A percentile compares a stretch with the other conserved stretches of the same genome.
These are phyloP conservation scores for Epichloe aotearoae DNA, from an alignment of 2,329 filamentous ascomycete species.

Conservation along the genomic window DNA sequence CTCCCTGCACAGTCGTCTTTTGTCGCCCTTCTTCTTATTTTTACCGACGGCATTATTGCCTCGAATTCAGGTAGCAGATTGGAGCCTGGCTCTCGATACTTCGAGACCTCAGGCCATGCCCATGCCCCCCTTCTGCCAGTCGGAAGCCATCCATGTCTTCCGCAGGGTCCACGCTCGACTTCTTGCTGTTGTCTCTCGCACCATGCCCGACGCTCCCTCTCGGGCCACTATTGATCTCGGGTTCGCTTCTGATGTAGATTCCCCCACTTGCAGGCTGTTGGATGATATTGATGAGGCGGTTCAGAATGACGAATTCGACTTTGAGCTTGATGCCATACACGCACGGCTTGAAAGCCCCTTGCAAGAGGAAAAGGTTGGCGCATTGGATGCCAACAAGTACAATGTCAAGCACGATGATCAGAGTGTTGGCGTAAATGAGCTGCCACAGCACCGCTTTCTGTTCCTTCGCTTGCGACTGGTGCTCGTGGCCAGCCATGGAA, in stretches of 20 bases:
- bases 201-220: neutral
- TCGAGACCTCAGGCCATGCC: neutral
- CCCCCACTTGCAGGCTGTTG: neutral
- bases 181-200: neutral
- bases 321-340: constrained; percentile 28
- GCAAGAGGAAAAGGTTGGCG: constrained; percentile 21
- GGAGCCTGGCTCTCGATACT: constrained; percentile 1
- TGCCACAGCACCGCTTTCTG: constrained; percentile 17
- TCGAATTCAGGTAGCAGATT: neutral
- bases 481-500: constrained; percentile 22
- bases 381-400: constrained; percentile 26
- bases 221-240: neutral
- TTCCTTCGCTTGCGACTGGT: constrained; percentile 8
- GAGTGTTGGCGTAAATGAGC: constrained; percentile 30
- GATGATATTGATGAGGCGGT: constrained; percentile 21
- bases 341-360: constrained; percentile 24
- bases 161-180: neutral
- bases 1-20: neutral
- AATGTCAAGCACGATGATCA: constrained; percentile 33
- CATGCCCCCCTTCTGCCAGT: neutral
- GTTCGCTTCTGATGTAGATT: constrained; percentile 1
- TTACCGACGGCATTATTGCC: neutral
- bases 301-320: constrained; percentile 26
- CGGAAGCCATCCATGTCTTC: neutral
- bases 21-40: neutral